phyloP scores from a whole-genome alignment of 192 early-diverging fungal genomes.

The Coemansia nantahalensis region DNA sequence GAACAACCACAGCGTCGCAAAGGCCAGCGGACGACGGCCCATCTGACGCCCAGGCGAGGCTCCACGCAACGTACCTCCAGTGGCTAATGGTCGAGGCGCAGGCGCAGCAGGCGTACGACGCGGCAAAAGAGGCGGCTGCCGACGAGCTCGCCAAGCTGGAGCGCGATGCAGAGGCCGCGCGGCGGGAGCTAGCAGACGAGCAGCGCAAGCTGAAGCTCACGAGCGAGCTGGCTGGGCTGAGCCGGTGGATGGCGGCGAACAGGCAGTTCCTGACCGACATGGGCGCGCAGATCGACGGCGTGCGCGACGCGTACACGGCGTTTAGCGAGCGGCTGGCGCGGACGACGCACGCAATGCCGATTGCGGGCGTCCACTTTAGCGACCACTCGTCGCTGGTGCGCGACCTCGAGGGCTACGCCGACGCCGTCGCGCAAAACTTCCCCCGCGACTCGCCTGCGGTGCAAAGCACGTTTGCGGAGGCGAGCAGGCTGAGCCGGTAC shows the following conservation, averaged over 20 bases:
- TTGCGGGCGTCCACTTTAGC: slow-evolving; percentile 24
- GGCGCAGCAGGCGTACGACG: slow-evolving; percentile 30
- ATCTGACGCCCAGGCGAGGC: no score
- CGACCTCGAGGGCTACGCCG: slow-evolving; percentile 25
- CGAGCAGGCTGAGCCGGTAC: slow-evolving; percentile 10
- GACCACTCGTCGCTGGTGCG: slow-evolving; percentile 20
- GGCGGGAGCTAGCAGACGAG: slow-evolving; percentile 9
- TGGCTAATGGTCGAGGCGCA: slow-evolving; percentile 45
- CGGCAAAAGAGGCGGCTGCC: slow-evolving; percentile 19
- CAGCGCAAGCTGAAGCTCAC: slow-evolving; percentile 42
- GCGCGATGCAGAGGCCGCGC: slow-evolving; percentile 16
- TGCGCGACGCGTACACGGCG: slow-evolving; percentile 15
- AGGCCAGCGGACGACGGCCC: no score
- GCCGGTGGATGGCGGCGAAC: slow-evolving; percentile 25
- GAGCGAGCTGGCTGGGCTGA: slow-evolving; percentile 29
- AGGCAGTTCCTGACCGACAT: slow-evolving; percentile 13
- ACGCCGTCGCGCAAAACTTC: slow-evolving; percentile 17
- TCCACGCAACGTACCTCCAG: slow-evolving; percentile 18
- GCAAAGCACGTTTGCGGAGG: slow-evolving; percentile 8
- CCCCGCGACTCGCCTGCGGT: not conserved
- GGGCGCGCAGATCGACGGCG: slow-evolving; percentile 8
- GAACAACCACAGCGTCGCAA: no score
- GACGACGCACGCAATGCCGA: slow-evolving; percentile 43
- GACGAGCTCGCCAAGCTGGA: slow-evolving; percentile 19
- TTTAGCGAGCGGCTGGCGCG: slow-evolving; percentile 16